phyloP scores from a whole-genome alignment of 495 filamentous ascomycete species.

The Cercophora samala region DNA sequence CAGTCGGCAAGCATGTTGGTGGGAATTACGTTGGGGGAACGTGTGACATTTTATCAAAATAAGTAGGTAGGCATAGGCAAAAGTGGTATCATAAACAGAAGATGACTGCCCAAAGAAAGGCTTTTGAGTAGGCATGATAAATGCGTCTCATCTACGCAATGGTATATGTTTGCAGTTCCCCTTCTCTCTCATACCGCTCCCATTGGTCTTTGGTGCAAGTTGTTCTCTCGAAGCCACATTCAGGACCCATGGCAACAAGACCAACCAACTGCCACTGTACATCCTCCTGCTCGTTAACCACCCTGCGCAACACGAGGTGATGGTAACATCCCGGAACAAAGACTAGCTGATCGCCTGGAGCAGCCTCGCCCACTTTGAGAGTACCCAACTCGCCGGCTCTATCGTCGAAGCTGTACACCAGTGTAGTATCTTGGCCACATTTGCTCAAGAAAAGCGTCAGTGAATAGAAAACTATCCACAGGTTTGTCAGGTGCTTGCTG shows the following conservation, averaged over 20 bases:
- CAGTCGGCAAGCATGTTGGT: too few relatives aligned
- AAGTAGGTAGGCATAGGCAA: too few relatives aligned
- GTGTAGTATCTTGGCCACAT: not conserved
- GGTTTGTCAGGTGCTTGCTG: too few relatives aligned
- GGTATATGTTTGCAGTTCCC: not conserved
- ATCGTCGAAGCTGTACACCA: not conserved
- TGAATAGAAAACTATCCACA: too few relatives aligned
- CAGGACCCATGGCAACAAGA: not conserved
- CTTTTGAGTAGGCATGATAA: too few relatives aligned
- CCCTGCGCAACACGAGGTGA: not conserved
- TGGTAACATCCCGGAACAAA: not conserved
- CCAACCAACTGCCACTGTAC: not conserved
- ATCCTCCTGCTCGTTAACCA: not conserved
- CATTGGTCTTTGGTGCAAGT: not conserved
- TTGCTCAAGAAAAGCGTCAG: too few relatives aligned
- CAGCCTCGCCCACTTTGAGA: not conserved
- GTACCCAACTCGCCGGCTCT: not conserved
- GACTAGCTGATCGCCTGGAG: not conserved
- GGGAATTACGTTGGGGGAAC: too few relatives aligned
- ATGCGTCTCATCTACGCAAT: not conserved
- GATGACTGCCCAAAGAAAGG: too few relatives aligned
- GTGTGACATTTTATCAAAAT: too few relatives aligned
- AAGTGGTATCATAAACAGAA: too few relatives aligned
- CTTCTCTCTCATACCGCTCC: not conserved
- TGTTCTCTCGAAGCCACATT: not conserved